Conservation (phyloP, 2,329 filamentous ascomycete genomes). For the Monilinia aucupariae region DNA sequence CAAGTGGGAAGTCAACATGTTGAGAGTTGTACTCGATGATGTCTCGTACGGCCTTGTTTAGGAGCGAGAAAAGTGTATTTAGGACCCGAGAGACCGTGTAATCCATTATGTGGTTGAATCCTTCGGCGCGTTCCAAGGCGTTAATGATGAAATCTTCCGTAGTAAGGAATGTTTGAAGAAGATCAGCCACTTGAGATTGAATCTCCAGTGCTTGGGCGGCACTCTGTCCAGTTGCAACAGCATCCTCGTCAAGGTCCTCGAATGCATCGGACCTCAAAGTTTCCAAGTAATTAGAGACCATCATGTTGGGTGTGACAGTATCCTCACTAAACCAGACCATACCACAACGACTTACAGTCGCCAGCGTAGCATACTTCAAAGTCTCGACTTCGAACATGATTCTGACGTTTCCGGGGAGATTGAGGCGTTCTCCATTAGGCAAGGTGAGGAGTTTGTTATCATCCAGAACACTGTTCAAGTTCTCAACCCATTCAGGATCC, state of each 20-base stretch:
- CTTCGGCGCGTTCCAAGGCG: conserved; percentile 67
- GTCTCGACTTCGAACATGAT: conserved; percentile 99
- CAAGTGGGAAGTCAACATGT: conserved; percentile 88
- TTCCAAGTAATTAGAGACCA: conserved; percentile 86
- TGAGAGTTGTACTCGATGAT: conserved; percentile 94
- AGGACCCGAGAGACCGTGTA: conserved; percentile 88
- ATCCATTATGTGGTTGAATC: conserved; percentile 95
- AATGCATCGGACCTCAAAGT: conserved; percentile 77
- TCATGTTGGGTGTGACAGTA: conserved; percentile 86
- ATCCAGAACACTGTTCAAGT: conserved; percentile 97
- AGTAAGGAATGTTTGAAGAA: conserved; percentile 69
- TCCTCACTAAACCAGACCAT: conserved; percentile 99
- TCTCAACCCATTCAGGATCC: conserved; percentile 99
- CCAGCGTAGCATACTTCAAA: conserved; percentile 92
- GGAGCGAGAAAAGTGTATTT: conserved; percentile 86
- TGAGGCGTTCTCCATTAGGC: conserved; percentile 96
- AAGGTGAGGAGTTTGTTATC: conserved; percentile 97
- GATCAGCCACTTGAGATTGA: conserved; percentile 72
- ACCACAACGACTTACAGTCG: conserved; percentile 98
- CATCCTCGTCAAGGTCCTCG: conserved; percentile 93
- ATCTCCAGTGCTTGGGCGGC: conserved; percentile 73
- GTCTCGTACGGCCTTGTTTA: conserved; percentile 90
- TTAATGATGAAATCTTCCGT: conserved; percentile 76
- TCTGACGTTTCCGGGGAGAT: conserved; percentile 86
- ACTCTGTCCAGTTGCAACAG: conserved; percentile 66